Percentiles rank a stretch among this genome's conserved stretches.
Evolutionary conservation across 2,329 filamentous ascomycete genomes (phyloP).

Genomic region (Pseudogymnoascus sp.): DNA sequence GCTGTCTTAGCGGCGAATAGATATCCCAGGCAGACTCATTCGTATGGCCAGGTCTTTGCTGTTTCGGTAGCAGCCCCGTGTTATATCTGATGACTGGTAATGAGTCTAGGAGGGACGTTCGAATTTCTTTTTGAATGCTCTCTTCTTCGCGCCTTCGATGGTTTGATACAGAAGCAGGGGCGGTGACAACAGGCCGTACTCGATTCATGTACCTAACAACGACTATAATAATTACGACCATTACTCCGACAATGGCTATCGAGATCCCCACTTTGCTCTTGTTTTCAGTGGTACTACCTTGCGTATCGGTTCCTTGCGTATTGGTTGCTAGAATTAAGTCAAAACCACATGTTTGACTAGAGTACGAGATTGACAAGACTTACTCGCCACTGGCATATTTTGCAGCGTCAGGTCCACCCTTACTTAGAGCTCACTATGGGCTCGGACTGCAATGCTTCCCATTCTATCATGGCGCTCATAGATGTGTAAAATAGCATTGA

Average conservation of each 20-base stretch:
- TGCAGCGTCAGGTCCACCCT: not conserved
- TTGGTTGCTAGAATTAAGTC: not conserved
- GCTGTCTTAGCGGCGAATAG: not conserved
- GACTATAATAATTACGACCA: not conserved
- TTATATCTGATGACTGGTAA: not conserved
- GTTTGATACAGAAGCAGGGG: not conserved
- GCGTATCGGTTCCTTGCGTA: not conserved
- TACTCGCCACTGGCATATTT: not conserved
- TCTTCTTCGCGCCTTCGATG: not conserved
- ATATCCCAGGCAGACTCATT: not conserved
- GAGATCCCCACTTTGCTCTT: not conserved
- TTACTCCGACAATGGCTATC: not conserved
- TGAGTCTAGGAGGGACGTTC: not conserved
- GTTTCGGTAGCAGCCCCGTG: not conserved
- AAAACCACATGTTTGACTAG: not conserved
- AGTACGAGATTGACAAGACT: not conserved
- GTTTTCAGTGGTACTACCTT: not conserved
- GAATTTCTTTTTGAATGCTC: not conserved
- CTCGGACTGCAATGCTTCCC: not conserved
- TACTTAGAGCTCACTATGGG: not conserved
- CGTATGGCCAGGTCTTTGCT: not conserved
- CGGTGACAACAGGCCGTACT: not conserved
- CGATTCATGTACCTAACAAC: not conserved
- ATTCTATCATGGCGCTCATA: not conserved
- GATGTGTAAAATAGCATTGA: not conserved